phyloP scores from a whole-genome alignment of 371 early-diverging fungal species.

The Thermomucor indicae-seudaticae region DNA sequence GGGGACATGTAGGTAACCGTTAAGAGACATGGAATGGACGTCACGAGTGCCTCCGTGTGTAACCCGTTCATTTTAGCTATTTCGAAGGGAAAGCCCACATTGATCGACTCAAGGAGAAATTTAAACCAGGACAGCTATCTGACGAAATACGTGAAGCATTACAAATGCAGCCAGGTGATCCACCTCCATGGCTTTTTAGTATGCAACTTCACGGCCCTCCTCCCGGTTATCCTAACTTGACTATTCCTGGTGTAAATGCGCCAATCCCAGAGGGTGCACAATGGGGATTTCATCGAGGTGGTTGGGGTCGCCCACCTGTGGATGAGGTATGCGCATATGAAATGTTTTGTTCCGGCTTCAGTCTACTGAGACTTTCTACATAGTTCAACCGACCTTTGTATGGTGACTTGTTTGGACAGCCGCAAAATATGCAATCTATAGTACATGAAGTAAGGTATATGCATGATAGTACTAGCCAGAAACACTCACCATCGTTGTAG shows the following conservation, averaged over 20 bases:
- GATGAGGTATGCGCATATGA: not conserved
- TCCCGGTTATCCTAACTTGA: conserved; percentile 80
- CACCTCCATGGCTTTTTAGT: conserved; percentile 96
- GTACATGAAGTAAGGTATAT: not conserved
- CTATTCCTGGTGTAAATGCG: conserved; percentile 89
- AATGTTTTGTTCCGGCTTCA: not conserved
- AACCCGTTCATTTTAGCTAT: conserved; percentile 2
- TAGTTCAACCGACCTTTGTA: conserved; percentile 79
- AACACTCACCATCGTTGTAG: too few relatives aligned
- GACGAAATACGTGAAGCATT: conserved; percentile 75
- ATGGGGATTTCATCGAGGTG: conserved; percentile 92
- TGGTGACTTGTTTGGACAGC: conserved; percentile 74
- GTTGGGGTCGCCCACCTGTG: conserved; percentile 92
- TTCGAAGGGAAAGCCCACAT: conserved; percentile 5
- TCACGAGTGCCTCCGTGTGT: too few relatives aligned
- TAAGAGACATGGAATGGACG: not conserved
- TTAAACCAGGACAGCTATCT: conserved; percentile 65
- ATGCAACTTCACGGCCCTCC: conserved; percentile 97
- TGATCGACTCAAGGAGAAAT: not conserved
- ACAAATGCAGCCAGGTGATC: conserved; percentile 70
- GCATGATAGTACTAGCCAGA: not conserved
- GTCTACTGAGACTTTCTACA: not conserved
- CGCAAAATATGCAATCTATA: conserved; percentile 26
- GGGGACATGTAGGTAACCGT: conserved; percentile 49
- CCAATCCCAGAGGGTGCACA: conserved; percentile 90